phyloP scores from a whole-genome alignment of 2,329 filamentous ascomycete species.

The Xylariaceae sp. region DNA sequence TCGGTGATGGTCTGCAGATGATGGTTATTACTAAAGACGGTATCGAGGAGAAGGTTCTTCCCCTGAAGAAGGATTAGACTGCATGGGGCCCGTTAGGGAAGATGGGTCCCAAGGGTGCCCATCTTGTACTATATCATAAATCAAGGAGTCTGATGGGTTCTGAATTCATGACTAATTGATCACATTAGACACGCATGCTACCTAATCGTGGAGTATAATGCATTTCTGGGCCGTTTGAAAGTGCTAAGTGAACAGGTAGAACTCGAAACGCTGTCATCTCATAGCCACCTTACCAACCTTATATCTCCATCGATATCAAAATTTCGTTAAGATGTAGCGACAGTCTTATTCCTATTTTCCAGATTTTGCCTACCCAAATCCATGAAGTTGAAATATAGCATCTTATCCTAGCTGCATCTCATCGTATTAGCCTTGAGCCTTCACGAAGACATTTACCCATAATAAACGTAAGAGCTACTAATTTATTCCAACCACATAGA shows the following conservation, averaged over 20 bases:
- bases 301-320: too few relatives aligned
- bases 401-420: too few relatives aligned
- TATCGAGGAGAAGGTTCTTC: conserved; percentile 81
- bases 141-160: conserved; percentile 17
- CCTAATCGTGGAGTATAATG: not conserved
- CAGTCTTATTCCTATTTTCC: too few relatives aligned
- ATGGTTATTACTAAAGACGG: conserved; percentile 87
- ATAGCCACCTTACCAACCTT: too few relatives aligned
- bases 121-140: conserved; percentile 28
- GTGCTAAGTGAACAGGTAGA: not conserved
- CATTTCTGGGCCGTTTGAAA: not conserved
- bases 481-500: too few relatives aligned
- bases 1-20: conserved; percentile 95
- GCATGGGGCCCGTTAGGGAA: conserved; percentile 2
- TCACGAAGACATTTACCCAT: too few relatives aligned
- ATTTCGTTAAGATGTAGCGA: too few relatives aligned
- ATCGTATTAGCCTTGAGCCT: too few relatives aligned
- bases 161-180: conserved; percentile 19
- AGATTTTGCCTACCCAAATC: too few relatives aligned
- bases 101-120: not conserved
- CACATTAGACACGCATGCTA: not conserved
- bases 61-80: conserved; percentile 85
- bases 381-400: too few relatives aligned
- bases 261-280: not conserved
- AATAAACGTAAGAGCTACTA: too few relatives aligned